Evolutionary conservation across 2,329 filamentous ascomycete genomes (phyloP).

Genomic region (Tympanopsis confertula): DNA sequence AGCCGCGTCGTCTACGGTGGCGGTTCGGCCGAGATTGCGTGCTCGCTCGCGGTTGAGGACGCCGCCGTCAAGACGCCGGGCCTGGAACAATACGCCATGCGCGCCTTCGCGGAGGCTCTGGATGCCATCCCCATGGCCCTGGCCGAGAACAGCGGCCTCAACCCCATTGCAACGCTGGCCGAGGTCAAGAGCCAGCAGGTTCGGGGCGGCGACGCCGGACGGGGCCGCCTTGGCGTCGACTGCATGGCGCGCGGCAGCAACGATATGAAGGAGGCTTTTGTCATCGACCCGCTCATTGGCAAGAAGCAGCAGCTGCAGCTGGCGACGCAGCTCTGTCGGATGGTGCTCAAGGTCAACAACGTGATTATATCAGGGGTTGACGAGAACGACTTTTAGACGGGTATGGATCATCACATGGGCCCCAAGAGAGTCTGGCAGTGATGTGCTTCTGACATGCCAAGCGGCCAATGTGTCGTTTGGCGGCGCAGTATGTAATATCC

Average conservation of each 20-base stretch:
- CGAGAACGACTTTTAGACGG: slow-evolving; percentile 68
- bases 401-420: too few relatives aligned
- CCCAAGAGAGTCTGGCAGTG: too few relatives aligned
- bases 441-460: too few relatives aligned
- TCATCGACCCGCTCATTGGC: slow-evolving; percentile 95
- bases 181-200: slow-evolving; percentile 94
- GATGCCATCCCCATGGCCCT: slow-evolving; percentile 91
- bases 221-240: slow-evolving; percentile 74
- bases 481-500: too few relatives aligned
- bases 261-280: slow-evolving; percentile 95
- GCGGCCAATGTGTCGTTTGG: too few relatives aligned
- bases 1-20: slow-evolving; percentile 97
- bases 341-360: slow-evolving; percentile 96
- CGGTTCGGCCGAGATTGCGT: slow-evolving; percentile 92
- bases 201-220: slow-evolving; percentile 43
- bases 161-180: slow-evolving; percentile 88
- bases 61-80: slow-evolving; percentile 88
- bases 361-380: slow-evolving; percentile 83
- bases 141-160: slow-evolving; percentile 91
- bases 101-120: slow-evolving; percentile 88
- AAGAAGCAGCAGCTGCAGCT: slow-evolving; percentile 95
- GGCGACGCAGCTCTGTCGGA: slow-evolving; percentile 91
- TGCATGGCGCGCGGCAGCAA: slow-evolving; percentile 95
- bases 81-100: slow-evolving; percentile 97
- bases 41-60: slow-evolving; percentile 89